Evolutionary conservation across 2,329 filamentous ascomycete genomes (phyloP).

Genomic region (Botrytis porri): DNA sequence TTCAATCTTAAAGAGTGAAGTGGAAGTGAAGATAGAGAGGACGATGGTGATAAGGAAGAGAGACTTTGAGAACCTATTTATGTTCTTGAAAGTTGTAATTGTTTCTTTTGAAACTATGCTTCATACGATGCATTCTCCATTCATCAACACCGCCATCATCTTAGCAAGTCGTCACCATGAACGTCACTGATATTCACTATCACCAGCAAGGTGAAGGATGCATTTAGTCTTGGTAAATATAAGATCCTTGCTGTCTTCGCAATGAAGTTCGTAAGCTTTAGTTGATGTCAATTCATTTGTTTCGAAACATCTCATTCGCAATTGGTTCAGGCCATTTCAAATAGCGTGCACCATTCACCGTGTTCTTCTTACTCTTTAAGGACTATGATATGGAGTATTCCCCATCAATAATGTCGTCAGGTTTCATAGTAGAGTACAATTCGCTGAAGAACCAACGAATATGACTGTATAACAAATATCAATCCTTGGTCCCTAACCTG

Average conservation of each 20-base stretch:
- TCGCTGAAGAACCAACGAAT: neutral
- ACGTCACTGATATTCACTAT: neutral
- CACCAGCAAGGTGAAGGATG: neutral
- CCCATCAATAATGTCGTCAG: neutral
- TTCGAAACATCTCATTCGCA: neutral
- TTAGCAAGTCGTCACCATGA: neutral
- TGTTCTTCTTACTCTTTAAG: neutral
- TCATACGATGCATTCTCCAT: neutral
- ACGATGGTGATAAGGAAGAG: neutral
- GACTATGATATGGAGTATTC: neutral
- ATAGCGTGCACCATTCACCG: neutral
- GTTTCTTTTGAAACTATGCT: neutral
- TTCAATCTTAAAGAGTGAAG: neutral
- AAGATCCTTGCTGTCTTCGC: neutral
- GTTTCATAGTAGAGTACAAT: neutral
- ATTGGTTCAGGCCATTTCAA: neutral
- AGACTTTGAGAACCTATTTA: slow-evolving; percentile 3
- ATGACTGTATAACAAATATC: neutral
- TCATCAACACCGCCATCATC: neutral
- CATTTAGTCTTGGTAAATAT: neutral
- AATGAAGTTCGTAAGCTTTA: slow-evolving; percentile 14
- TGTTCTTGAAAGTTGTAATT: neutral
- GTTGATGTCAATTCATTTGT: neutral
- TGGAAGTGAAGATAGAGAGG: neutral
- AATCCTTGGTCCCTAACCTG: neutral